Percentiles rank a stretch among this genome's conserved stretches.
These are phyloP conservation scores for Monosporozyma aquatica DNA, from an alignment of 805 yeast species.

Conservation along the genomic window DNA sequence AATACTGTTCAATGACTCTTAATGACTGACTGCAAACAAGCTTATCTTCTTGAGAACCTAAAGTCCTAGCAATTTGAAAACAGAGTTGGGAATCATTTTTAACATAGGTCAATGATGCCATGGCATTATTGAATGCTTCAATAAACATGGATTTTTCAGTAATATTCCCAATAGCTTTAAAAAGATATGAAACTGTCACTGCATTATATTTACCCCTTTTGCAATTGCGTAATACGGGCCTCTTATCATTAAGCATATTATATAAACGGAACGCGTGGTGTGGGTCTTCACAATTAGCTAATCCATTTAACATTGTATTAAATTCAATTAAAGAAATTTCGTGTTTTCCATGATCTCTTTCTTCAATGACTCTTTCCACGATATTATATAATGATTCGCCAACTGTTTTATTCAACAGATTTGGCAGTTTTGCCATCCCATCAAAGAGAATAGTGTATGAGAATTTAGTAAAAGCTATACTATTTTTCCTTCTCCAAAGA, in stretches of 20 bases:
- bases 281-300: slow-evolving; percentile 35
- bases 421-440: slow-evolving; percentile 34
- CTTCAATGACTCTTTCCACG: slow-evolving; percentile 25
- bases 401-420: slow-evolving; percentile 27
- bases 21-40: slow-evolving; percentile 6
- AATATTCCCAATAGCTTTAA: slow-evolving; percentile 17
- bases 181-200: slow-evolving; percentile 16
- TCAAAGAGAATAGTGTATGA: slow-evolving; percentile 39
- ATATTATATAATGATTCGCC: slow-evolving; percentile 31
- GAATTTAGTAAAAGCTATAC: slow-evolving; percentile 42
- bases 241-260: slow-evolving; percentile 16
- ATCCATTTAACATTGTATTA: slow-evolving; percentile 39
- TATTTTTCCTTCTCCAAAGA: slow-evolving; percentile 54
- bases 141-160: slow-evolving; percentile 14
- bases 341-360: slow-evolving; percentile 14
- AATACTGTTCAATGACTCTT: slow-evolving; percentile 14
- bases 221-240: neutral
- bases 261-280: slow-evolving; percentile 34
- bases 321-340: slow-evolving; percentile 28
- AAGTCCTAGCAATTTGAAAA: slow-evolving; percentile 7
- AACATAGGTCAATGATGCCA: slow-evolving; percentile 4
- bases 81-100: neutral
- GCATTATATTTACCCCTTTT: slow-evolving; percentile 15
- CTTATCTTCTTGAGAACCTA: slow-evolving; percentile 10
- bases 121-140: slow-evolving; percentile 13